Conservation (phyloP, 495 filamentous ascomycete genomes). For the Aspergillus indologenus region DNA sequence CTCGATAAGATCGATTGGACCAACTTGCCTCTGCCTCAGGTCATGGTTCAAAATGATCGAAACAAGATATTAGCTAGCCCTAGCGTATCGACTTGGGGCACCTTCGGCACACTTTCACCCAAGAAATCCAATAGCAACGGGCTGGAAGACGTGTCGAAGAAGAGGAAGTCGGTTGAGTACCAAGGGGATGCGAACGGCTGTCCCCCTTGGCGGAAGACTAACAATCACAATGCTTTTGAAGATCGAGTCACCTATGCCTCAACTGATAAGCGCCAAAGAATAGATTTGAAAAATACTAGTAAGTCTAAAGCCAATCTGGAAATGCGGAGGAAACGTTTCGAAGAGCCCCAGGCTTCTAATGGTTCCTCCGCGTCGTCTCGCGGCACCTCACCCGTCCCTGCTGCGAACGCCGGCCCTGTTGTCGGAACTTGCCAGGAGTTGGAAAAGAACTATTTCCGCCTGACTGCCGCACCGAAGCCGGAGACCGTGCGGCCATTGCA, state of each 20-base stretch:
- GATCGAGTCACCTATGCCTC: constrained; percentile 67
- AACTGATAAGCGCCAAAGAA: constrained; percentile 60
- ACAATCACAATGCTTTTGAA: constrained; percentile 62
- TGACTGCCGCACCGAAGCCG: constrained; percentile 85
- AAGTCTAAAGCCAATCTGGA: constrained; percentile 87
- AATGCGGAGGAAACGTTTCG: constrained; percentile 84
- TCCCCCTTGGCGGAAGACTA: constrained; percentile 74
- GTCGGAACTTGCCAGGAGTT: constrained; percentile 80
- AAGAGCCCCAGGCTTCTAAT: constrained; percentile 55
- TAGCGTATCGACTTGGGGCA: constrained; percentile 36
- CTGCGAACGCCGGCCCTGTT: constrained; percentile 67
- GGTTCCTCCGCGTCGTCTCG: constrained; percentile 46
- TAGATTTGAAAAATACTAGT: constrained; percentile 58
- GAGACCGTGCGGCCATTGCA: constrained; percentile 81
- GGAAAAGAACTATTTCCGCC: constrained; percentile 90
- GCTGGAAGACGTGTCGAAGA: constrained; percentile 48
- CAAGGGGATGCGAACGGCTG: constrained; percentile 41
- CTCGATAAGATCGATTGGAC: constrained; percentile 79
- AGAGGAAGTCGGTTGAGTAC: constrained; percentile 76
- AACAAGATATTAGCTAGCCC: constrained; percentile 41
- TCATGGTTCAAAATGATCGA: constrained; percentile 76
- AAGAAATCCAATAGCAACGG: constrained; percentile 17
- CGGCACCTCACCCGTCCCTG: constrained; percentile 55
- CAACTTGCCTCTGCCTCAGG: constrained; percentile 77
- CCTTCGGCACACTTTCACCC: constrained; percentile 28